Base-by-base conservation (phyloP, 108 stramenopile genomes). In the Cyclotella sp. region DNA sequence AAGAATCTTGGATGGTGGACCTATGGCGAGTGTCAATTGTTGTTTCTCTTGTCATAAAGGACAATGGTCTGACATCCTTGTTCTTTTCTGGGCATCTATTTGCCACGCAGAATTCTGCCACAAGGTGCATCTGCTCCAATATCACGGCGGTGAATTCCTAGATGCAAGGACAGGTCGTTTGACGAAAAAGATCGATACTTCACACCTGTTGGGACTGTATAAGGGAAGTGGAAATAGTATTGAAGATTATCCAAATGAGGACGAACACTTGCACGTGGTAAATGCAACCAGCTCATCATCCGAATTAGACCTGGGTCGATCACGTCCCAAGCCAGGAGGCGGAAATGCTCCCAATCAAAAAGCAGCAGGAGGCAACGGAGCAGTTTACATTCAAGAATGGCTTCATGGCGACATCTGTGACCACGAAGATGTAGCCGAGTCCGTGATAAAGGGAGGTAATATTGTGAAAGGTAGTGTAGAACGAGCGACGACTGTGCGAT, bases 301-400 rank as follows among this genome's bases (percentile, higher is more conserved):
- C n/a, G 79, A 79, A 47, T 58, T 73, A 51, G 53, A 61, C 46
- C 27, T 67, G 5, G 68, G 69, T 18, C 29, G 67, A 15, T 34
- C 51, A 0, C 30, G 34, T 14, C 43, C 53, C 9, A 42, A 68
- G 13, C 30, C 34, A 9, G 52, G 46, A 22, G 55, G 46, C 14
- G 40, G 64, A 2, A 71, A 58, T 55, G 62, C 40, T 14, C 45
- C 52, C 22, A 58, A 67, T n/a, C 49, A 61, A 46, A 79, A 69
- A 39, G 21, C 65, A 1, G 26, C 79, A n/a, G 85, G 89, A 27
- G 90, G 87, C 0, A 89, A 90, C 52, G 90, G 89, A 26, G 88
- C 94, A 12, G 90, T 85, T 24, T 92, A 83, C 42, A 49, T 72
- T 52, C 84, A 91, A 68, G 94, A 95, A 80, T 95, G 92, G 63